Base-by-base conservation (phyloP, 306 rosid genomes). In the Hylodesmum podocarpum region DNA sequence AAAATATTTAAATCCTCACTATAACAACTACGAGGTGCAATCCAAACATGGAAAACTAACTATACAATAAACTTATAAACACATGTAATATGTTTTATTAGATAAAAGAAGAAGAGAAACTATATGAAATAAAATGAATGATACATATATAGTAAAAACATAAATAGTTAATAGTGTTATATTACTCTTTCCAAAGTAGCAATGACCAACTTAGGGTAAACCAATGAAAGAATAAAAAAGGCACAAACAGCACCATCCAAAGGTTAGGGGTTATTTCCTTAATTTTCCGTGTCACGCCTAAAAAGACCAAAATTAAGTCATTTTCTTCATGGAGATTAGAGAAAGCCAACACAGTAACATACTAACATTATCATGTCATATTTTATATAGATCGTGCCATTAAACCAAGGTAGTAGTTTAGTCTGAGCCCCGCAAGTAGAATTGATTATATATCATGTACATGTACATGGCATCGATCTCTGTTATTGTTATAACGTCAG, bases 361-460 rank as follows among this genome's bases (percentile, higher is more conserved):
- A 70, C 40, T 49, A 75, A 75, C 70, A 76, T 78, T 82, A 89
- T 83, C 87, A 24, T 36, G 7, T 27, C 58, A 22, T 31, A 68
- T 84, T 71, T 70, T 66, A 82, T 19, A 41, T 82, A n/a, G n/a
- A 84, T 84, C 80, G 21, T 58, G 78, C 24, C 34, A 61, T 33
- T 71, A 34, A 51, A 61, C 53, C 53, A 37, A 34, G 67, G 51
- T 58, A 66, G n/a, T n/a, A n/a, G n/a, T n/a, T n/a, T n/a, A n/a
- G 9, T 16, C 0, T 1, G 53, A 7, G n/a, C 27, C 47, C 53
- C 51, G 21, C 7, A 0, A 49, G 31, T 40, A 16, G 74, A 27
- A 15, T 13, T n/a, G n/a, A 29, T 25, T 22, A 15, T 9, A 75
- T 47, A 66, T 62, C 25, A 29, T 59, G 24, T 29, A 59, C 25